Percentiles rank a stretch among this genome's conserved stretches.
Evolutionary conservation across 225 moss, liverwort and hornwort genomes (phyloP).

Genomic region (Antitrichia curtipendula): DNA sequence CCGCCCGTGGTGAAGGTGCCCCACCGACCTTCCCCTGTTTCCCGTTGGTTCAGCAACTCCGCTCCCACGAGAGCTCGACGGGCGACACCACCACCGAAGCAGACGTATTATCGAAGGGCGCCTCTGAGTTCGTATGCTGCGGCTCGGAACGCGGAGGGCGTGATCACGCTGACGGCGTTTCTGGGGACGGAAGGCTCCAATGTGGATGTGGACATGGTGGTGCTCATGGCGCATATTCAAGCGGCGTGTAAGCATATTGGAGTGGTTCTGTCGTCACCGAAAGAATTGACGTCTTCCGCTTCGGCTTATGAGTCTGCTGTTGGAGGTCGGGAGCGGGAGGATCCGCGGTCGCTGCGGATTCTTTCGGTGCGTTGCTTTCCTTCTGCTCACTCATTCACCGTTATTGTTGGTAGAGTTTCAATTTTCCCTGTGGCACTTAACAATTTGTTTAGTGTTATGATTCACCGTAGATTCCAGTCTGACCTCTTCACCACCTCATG

Average conservation of each 20-base stretch:
- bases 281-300: conserved; percentile 44
- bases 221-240: conserved; percentile 65
- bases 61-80: conserved; percentile 19
- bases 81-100: not conserved
- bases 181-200: conserved; percentile 41
- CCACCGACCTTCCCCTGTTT: conserved; percentile 25
- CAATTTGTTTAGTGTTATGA: not conserved
- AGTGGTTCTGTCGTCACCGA: conserved; percentile 58
- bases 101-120: conserved; percentile 6
- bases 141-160: conserved; percentile 33
- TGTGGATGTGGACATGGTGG: conserved; percentile 61
- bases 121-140: conserved; percentile 41
- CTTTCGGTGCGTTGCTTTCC: conserved; percentile 39
- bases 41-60: conserved; percentile 39
- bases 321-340: conserved; percentile 19
- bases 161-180: conserved; percentile 42
- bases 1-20: conserved; percentile 39
- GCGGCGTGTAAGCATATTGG: conserved; percentile 74
- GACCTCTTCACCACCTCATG: not conserved
- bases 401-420: not conserved
- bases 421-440: not conserved
- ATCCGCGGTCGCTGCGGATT: conserved; percentile 14
- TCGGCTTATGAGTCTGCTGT: conserved; percentile 8
- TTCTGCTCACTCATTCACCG: not conserved
- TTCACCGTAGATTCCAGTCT: not conserved